A percentile compares a stretch with the other conserved stretches of the same genome.
Conservation (phyloP, 78 protist genomes). For the Chrysochromulina parva region DNA sequence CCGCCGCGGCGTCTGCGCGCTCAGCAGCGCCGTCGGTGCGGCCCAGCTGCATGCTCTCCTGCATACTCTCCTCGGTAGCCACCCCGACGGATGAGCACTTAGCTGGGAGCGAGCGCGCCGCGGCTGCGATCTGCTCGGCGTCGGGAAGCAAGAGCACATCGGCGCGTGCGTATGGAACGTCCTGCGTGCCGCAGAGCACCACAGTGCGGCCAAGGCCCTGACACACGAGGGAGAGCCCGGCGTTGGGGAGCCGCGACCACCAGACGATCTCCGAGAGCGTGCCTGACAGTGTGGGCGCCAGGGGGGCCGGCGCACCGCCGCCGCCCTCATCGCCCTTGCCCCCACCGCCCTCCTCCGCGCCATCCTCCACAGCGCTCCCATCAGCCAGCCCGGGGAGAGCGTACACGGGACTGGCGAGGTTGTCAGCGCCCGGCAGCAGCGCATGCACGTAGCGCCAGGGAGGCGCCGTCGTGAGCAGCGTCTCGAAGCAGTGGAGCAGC, state of each 20-base stretch:
- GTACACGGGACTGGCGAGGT: not conserved
- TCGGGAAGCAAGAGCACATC: not conserved
- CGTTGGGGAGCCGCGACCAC: not conserved
- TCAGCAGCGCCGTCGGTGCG: no score
- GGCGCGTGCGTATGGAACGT: not conserved
- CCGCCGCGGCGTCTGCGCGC: no score
- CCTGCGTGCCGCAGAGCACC: not conserved
- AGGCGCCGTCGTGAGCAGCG: not conserved
- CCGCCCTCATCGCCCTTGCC: no score
- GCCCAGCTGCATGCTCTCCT: no score
- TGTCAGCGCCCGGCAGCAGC: not conserved
- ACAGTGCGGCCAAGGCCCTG: not conserved
- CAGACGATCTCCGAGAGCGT: not conserved
- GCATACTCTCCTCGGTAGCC: no score
- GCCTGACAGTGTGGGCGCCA: not conserved
- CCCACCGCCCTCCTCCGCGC: no score
- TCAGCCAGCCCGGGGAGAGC: not conserved
- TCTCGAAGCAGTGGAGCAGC: not conserved
- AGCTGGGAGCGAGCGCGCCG: not conserved
- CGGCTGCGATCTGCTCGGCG: not conserved
- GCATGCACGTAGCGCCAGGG: not conserved
- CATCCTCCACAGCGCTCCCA: no score
- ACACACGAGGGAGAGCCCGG: not conserved
- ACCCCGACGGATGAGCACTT: no score
- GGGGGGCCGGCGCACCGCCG: no score